A percentile compares a stretch with the other conserved stretches of the same genome.
phyloP scores from a whole-genome alignment of 2,329 filamentous ascomycete species.

The Fusarium brevicatenulatum region DNA sequence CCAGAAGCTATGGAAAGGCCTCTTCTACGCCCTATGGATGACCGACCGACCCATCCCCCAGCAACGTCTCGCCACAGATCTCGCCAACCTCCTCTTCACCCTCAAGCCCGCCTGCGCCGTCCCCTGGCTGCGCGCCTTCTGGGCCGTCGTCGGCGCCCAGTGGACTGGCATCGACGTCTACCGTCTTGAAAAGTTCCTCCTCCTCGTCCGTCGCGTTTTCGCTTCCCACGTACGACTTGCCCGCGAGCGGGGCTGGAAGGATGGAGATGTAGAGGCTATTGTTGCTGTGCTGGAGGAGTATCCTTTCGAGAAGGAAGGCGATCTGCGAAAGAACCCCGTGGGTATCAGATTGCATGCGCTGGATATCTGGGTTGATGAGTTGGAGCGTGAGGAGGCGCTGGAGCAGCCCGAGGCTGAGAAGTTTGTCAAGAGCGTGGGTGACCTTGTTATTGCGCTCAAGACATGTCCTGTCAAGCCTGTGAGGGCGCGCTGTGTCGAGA shows the following conservation, averaged over 20 bases:
- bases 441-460: conserved; percentile 66
- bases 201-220: conserved; percentile 82
- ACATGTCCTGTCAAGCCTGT: conserved; percentile 76
- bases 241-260: conserved; percentile 49
- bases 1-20: conserved; percentile 92
- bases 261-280: conserved; percentile 44
- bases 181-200: conserved; percentile 92
- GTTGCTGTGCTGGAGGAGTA: conserved; percentile 44
- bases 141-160: conserved; percentile 74
- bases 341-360: conserved; percentile 87
- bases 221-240: conserved; percentile 71
- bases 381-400: conserved; percentile 74
- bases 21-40: conserved; percentile 96
- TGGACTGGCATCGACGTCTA: conserved; percentile 80
- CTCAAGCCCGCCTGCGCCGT: conserved; percentile 60
- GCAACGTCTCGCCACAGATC: conserved; percentile 81
- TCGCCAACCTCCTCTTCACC: conserved; percentile 72
- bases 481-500: conserved; percentile 74
- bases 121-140: conserved; percentile 72
- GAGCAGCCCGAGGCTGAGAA: conserved; percentile 51
- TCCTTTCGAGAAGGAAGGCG: conserved; percentile 50
- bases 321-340: conserved; percentile 75
- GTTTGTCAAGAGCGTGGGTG: conserved; percentile 64
- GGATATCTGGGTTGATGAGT: conserved; percentile 92
- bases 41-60: conserved; percentile 89